Conservation (phyloP, 306 rosid genomes). For the Dicorynia guianensis region DNA sequence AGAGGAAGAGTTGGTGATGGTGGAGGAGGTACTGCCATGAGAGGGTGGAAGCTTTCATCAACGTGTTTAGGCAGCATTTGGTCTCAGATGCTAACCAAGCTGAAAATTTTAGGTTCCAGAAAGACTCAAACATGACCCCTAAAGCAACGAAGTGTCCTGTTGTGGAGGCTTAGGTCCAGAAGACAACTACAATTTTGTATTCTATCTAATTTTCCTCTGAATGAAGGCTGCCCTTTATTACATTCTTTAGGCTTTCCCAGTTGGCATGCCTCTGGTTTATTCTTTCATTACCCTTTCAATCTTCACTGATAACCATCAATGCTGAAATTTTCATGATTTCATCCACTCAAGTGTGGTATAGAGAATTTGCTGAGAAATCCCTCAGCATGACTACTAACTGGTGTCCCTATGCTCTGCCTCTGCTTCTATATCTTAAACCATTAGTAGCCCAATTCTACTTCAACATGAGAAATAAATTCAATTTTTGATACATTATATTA, state of each 20-base stretch:
- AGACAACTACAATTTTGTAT: slow-evolving; percentile 35
- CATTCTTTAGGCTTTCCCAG: slow-evolving; percentile 43
- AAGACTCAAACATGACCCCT: slow-evolving; percentile 28
- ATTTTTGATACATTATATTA: neutral
- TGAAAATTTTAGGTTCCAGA: slow-evolving; percentile 39
- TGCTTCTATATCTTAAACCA: no score
- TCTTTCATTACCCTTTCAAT: neutral
- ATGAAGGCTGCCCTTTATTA: slow-evolving; percentile 24
- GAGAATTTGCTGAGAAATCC: neutral
- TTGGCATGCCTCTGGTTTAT: slow-evolving; percentile 26
- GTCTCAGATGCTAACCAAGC: slow-evolving; percentile 71
- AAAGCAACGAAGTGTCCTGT: slow-evolving; percentile 46
- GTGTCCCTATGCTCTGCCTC: neutral
- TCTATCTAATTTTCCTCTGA: slow-evolving; percentile 1
- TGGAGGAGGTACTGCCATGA: slow-evolving; percentile 51
- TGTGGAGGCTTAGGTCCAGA: slow-evolving; percentile 40
- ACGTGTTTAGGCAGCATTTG: slow-evolving; percentile 91
- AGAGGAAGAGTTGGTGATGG: slow-evolving; percentile 31
- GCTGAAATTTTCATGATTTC: slow-evolving; percentile 28
- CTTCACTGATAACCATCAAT: slow-evolving; percentile 9
- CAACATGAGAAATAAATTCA: neutral
- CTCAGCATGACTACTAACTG: neutral
- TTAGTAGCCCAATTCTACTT: neutral
- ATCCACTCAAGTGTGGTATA: neutral
- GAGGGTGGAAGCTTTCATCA: slow-evolving; percentile 91